A percentile compares a stretch with the other conserved stretches of the same genome.
phyloP scores from a whole-genome alignment of 768 basidiomycete genomes.

The Daedaleopsis sinensis region DNA sequence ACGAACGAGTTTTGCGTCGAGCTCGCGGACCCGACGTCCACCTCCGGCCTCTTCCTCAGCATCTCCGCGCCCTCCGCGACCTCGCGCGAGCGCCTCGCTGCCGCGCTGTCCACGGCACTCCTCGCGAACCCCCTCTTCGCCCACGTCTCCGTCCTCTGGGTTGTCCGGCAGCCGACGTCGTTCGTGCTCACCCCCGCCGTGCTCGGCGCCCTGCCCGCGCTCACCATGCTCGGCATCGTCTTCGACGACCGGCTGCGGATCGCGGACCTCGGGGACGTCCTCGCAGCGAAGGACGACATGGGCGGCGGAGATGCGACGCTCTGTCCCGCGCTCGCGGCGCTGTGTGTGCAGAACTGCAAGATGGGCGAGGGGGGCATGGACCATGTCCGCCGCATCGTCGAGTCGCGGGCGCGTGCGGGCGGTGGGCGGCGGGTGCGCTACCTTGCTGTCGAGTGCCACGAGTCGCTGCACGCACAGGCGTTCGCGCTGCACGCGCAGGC shows the following conservation, averaged over 20 bases:
- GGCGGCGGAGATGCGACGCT: neutral
- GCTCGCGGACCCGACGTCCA: neutral
- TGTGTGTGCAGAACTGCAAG: neutral
- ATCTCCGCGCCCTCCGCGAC: neutral
- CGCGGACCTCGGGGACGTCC: neutral
- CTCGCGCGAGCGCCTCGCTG: neutral
- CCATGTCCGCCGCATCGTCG: neutral
- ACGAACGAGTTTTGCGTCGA: neutral
- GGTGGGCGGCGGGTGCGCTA: neutral
- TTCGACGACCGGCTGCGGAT: neutral
- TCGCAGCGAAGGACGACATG: neutral
- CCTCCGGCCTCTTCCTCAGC: conserved; percentile 3
- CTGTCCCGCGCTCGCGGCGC: neutral
- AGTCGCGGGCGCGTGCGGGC: neutral
- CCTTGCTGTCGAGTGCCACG: neutral
- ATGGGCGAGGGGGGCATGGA: neutral
- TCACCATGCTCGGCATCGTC: neutral
- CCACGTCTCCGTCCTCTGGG: neutral
- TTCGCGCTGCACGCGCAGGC: neutral
- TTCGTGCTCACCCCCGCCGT: neutral
- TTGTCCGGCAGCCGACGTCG: neutral
- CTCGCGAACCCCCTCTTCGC: conserved; percentile 2
- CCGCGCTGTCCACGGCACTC: neutral
- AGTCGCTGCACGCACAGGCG: neutral
- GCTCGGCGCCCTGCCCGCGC: neutral